These are phyloP conservation scores for Wickerhamiella qilinensis DNA, from an alignment of 805 yeast genomes.

Conservation along the genomic window DNA sequence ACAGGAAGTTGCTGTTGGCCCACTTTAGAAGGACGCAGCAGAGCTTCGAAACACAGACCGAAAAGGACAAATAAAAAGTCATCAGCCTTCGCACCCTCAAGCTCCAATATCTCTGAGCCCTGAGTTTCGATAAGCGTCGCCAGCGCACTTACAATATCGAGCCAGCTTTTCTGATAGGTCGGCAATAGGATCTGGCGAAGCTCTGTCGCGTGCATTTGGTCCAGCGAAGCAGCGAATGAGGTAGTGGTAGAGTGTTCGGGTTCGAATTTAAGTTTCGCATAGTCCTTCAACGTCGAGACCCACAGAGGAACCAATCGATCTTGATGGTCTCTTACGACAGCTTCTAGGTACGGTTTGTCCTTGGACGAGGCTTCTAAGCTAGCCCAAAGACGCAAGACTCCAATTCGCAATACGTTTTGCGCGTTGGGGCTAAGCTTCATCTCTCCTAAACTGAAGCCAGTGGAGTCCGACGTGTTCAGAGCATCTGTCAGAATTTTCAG, in stretches of 20 bases:
- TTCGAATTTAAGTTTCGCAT: slow-evolving; percentile 46
- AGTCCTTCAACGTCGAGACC: slow-evolving; percentile 62
- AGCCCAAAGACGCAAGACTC: slow-evolving; percentile 29
- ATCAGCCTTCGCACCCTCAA: slow-evolving; percentile 32
- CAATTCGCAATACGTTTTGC: slow-evolving; percentile 22
- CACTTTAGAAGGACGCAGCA: slow-evolving; percentile 24
- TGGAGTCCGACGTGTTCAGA: slow-evolving; percentile 36
- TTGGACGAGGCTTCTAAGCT: slow-evolving; percentile 19
- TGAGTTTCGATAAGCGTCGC: slow-evolving; percentile 45
- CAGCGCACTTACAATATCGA: slow-evolving; percentile 60
- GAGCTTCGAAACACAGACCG: slow-evolving; percentile 68
- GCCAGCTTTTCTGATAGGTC: slow-evolving; percentile 48
- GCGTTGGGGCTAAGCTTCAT: slow-evolving; percentile 23
- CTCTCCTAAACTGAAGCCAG: slow-evolving; percentile 21
- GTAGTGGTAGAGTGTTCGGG: slow-evolving; percentile 21
- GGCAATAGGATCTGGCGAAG: slow-evolving; percentile 28
- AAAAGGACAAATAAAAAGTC: slow-evolving; percentile 59
- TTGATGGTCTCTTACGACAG: slow-evolving; percentile 33
- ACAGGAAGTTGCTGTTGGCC: slow-evolving; percentile 20
- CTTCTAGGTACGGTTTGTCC: slow-evolving; percentile 22
- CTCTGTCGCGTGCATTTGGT: slow-evolving; percentile 20
- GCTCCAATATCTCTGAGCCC: slow-evolving; percentile 27
- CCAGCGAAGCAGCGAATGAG: slow-evolving; percentile 16
- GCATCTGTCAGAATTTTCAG: slow-evolving; percentile 49
- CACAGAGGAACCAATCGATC: slow-evolving; percentile 56